Evolutionary conservation across 768 basidiomycete genomes (phyloP).

Genomic region (Collybiopsis confluens): DNA sequence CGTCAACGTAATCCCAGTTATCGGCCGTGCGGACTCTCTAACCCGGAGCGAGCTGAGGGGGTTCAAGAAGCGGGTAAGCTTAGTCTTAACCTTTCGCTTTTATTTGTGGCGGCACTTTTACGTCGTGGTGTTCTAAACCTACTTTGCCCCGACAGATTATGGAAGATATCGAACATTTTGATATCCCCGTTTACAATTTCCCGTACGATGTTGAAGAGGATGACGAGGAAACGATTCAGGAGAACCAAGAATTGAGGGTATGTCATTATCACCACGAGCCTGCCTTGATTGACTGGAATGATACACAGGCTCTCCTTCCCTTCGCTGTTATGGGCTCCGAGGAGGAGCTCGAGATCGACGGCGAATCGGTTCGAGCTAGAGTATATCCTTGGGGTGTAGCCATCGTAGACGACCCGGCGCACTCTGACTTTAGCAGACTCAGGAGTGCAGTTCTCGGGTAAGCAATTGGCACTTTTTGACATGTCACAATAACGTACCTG

Average conservation of each 20-base stretch:
- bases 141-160: conserved; percentile 52
- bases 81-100: not conserved
- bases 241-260: conserved; percentile 85
- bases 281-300: not conserved
- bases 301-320: conserved; percentile 59
- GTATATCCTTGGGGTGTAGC: conserved; percentile 92
- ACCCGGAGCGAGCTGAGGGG: conserved; percentile 74
- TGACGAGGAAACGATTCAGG: conserved; percentile 86
- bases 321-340: conserved; percentile 89
- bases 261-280: conserved; percentile 13
- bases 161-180: conserved; percentile 90
- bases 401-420: conserved; percentile 88
- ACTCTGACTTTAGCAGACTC: conserved; percentile 81
- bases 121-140: conserved; percentile 1
- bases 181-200: conserved; percentile 92
- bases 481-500: too few relatives aligned
- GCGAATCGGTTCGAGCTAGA: conserved; percentile 73
- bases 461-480: conserved; percentile 20
- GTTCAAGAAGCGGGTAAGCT: conserved; percentile 74
- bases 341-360: conserved; percentile 79
- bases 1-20: conserved; percentile 91
- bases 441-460: conserved; percentile 71
- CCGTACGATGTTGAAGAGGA: conserved; percentile 93
- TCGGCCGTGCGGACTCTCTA: conserved; percentile 85
- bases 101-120: not conserved